Percentiles rank a stretch among this genome's conserved stretches.
phyloP scores from a whole-genome alignment of 2,329 filamentous ascomycete genomes.

The Lasiodiplodia sp. region DNA sequence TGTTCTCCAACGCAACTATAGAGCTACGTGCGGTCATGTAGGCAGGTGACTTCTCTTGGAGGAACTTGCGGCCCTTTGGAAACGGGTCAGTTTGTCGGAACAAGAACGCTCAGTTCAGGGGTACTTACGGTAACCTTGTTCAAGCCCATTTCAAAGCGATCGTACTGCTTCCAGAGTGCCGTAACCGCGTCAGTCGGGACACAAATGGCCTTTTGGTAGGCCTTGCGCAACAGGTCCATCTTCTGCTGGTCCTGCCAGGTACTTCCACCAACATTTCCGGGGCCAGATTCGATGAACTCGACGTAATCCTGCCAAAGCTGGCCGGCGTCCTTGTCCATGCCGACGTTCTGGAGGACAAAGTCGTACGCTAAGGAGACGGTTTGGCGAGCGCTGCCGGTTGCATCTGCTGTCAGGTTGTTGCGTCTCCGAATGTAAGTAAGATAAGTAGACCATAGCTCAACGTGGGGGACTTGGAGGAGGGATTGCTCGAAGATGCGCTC shows the following conservation, averaged over 20 bases:
- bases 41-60: conserved; percentile 88
- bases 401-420: conserved; percentile 85
- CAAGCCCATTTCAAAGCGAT: conserved; percentile 90
- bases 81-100: conserved; percentile 34
- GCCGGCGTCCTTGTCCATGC: conserved; percentile 88
- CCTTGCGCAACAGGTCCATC: conserved; percentile 91
- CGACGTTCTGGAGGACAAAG: conserved; percentile 87
- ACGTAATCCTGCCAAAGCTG: conserved; percentile 95
- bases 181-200: conserved; percentile 86
- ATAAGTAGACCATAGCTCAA: conserved; percentile 91
- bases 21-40: conserved; percentile 97
- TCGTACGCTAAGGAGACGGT: conserved; percentile 89
- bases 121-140: conserved; percentile 84
- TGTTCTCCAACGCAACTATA: conserved; percentile 88
- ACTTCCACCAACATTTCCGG: conserved; percentile 82
- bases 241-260: conserved; percentile 98
- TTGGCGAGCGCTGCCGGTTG: conserved; percentile 76
- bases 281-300: conserved; percentile 87
- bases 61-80: conserved; percentile 84
- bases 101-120: conserved; percentile 28
- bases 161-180: conserved; percentile 94
- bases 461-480: conserved; percentile 79
- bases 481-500: conserved; percentile 85
- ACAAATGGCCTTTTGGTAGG: conserved; percentile 88
- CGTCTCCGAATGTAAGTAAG: conserved; percentile 93